Percentiles rank a stretch among this genome's conserved stretches.
These are phyloP conservation scores for Sungouiozyma intestinalis DNA, from an alignment of 805 yeast species.

Conservation along the genomic window DNA sequence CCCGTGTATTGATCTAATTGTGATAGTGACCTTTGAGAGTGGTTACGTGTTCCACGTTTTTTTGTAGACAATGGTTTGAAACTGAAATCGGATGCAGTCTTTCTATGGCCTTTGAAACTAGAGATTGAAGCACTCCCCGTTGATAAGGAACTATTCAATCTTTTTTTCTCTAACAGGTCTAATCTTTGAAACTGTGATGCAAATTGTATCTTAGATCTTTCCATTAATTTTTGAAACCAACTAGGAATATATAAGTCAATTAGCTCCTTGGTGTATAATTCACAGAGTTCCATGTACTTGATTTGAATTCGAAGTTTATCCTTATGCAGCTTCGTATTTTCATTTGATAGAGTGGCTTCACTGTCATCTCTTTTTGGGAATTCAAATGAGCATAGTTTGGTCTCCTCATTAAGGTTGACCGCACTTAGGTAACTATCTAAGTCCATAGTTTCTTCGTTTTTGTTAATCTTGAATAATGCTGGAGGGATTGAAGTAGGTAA, in stretches of 20 bases:
- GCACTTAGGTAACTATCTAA: constrained; percentile 25
- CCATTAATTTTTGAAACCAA: constrained; percentile 39
- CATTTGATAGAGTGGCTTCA: background rate
- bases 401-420: constrained; percentile 22
- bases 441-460: constrained; percentile 24
- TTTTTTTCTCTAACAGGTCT: constrained; percentile 57
- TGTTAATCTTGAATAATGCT: constrained; percentile 18
- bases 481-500: constrained; percentile 17
- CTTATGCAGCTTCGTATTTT: constrained; percentile 2
- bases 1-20: constrained; percentile 10
- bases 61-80: background rate
- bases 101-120: constrained; percentile 2
- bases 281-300: constrained; percentile 11
- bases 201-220: constrained; percentile 20
- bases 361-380: constrained; percentile 9
- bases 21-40: constrained; percentile 13
- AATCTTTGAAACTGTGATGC: constrained; percentile 48
- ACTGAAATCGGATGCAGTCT: constrained; percentile 4
- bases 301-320: constrained; percentile 21
- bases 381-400: constrained; percentile 7
- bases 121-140: constrained; percentile 1
- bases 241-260: constrained; percentile 34
- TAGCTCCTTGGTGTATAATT: constrained; percentile 8
- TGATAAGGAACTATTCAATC: constrained; percentile 37
- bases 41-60: background rate